Evolutionary conservation across 352 stramenopile species (phyloP).

Genomic region (Pythium biforme): DNA sequence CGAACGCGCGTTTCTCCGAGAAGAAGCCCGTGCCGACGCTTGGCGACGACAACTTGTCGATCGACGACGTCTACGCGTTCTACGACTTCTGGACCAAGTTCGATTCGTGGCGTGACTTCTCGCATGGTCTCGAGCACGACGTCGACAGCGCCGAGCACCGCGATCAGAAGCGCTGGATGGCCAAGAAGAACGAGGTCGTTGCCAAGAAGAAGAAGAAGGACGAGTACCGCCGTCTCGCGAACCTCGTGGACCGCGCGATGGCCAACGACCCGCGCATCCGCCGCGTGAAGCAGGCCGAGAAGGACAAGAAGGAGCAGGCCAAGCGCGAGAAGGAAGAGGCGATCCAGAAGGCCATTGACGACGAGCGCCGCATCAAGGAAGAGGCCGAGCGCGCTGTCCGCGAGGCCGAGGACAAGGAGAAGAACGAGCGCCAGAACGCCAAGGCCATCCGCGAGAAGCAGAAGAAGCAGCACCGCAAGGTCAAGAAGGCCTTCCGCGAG

Average conservation of each 20-base stretch:
- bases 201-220: slow-evolving; percentile 91
- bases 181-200: slow-evolving; percentile 83
- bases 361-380: slow-evolving; percentile 62
- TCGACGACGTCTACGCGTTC: slow-evolving; percentile 76
- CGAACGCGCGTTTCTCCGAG: slow-evolving; percentile 81
- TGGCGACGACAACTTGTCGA: slow-evolving; percentile 52
- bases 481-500: slow-evolving; percentile 85
- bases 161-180: slow-evolving; percentile 87
- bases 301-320: slow-evolving; percentile 76
- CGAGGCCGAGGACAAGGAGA: slow-evolving; percentile 70
- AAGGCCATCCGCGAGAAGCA: slow-evolving; percentile 83
- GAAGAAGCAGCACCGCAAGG: slow-evolving; percentile 81
- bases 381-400: slow-evolving; percentile 44
- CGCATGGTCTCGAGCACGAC: slow-evolving; percentile 83
- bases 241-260: slow-evolving; percentile 75
- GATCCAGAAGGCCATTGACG: slow-evolving; percentile 63
- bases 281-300: slow-evolving; percentile 80
- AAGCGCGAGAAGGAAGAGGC: slow-evolving; percentile 79
- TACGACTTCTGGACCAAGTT: slow-evolving; percentile 92
- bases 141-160: slow-evolving; percentile 81
- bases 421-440: slow-evolving; percentile 62
- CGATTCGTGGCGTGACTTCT: slow-evolving; percentile 84
- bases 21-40: slow-evolving; percentile 74
- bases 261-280: slow-evolving; percentile 75
- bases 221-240: slow-evolving; percentile 80